Conservation (phyloP, 331 rosid genomes). For the Rosa hybrid region DNA sequence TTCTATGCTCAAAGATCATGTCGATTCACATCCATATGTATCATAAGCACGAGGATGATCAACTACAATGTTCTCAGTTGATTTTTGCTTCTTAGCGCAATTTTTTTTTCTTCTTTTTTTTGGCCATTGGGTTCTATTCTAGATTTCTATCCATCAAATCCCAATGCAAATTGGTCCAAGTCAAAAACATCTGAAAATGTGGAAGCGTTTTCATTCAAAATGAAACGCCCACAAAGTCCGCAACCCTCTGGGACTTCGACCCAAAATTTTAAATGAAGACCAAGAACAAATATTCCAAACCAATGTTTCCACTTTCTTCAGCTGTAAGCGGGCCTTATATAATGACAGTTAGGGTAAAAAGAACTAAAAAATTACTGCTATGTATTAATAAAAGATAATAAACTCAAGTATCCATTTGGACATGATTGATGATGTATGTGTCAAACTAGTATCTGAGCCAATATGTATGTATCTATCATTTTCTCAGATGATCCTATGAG, state of each 20-base stretch:
- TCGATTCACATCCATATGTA: too few species aligned
- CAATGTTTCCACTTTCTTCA: not conserved
- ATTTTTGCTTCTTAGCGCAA: too few species aligned
- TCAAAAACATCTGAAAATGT: not conserved
- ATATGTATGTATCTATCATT: not conserved
- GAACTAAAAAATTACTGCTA: not conserved
- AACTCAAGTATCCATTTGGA: not conserved
- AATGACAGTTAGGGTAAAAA: not conserved
- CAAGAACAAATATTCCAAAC: not conserved
- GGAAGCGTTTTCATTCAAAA: not conserved
- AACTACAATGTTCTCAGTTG: too few species aligned
- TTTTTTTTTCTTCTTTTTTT: too few species aligned
- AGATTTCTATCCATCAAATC: not conserved
- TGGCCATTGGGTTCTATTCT: not conserved
- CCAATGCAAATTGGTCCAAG: not conserved
- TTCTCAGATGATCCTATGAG: not conserved
- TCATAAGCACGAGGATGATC: too few species aligned
- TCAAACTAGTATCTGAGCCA: constrained; percentile 9
- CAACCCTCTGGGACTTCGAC: too few species aligned
- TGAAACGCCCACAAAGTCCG: not conserved
- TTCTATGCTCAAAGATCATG: too few species aligned
- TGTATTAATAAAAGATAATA: not conserved
- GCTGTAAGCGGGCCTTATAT: not conserved
- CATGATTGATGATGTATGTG: constrained; percentile 4
- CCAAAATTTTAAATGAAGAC: too few species aligned